Conservation (phyloP, 495 filamentous ascomycete genomes). For the Talaromyces thailandensis region DNA sequence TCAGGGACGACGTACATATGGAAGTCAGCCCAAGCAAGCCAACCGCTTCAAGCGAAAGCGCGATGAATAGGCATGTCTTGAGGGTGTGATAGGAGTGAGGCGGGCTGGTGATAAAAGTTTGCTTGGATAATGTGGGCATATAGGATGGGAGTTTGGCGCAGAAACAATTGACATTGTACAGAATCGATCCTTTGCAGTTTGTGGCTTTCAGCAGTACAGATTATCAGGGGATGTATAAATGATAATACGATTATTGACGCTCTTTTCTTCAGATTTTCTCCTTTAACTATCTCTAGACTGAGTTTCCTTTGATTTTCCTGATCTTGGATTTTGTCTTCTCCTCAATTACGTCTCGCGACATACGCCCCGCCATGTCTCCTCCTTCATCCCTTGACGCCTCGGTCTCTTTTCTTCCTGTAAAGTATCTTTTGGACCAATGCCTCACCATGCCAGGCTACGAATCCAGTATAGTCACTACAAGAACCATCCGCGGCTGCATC, state of each 20-base stretch:
- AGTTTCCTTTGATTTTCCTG: too few species aligned
- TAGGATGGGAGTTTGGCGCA: slow-evolving; percentile 3
- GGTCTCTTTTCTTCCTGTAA: neutral
- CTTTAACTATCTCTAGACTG: too few species aligned
- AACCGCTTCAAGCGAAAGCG: slow-evolving; percentile 40
- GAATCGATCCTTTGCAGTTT: neutral
- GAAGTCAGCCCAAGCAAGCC: slow-evolving; percentile 51
- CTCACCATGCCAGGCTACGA: neutral
- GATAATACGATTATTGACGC: neutral
- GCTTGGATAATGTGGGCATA: neutral
- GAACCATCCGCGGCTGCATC: neutral
- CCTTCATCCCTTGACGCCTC: neutral
- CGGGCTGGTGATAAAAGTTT: neutral
- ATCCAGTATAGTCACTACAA: neutral
- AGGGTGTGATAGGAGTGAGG: neutral
- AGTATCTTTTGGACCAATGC: neutral
- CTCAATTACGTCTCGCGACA: neutral
- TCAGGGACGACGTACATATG: slow-evolving; percentile 68
- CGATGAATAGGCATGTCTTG: slow-evolving; percentile 9
- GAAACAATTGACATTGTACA: neutral
- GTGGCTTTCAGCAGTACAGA: neutral
- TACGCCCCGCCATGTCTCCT: neutral
- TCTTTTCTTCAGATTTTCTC: neutral
- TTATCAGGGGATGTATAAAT: neutral
- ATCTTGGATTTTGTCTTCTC: neutral